Base-by-base conservation (phyloP, 2,329 filamentous ascomycete species). In the Mariannaea elegans region DNA sequence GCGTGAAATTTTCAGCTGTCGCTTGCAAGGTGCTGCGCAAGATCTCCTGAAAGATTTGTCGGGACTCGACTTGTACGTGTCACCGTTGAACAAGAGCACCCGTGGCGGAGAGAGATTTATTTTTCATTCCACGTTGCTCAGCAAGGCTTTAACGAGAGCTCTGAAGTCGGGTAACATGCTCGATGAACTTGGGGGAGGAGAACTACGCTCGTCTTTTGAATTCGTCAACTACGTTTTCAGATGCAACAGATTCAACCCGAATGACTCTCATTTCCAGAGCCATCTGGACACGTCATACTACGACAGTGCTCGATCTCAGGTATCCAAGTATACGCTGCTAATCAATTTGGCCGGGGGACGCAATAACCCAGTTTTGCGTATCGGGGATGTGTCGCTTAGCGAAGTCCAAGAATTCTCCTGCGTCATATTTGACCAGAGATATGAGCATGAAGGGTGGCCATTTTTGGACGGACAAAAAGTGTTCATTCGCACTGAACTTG, bases 151-250 rank as follows among this genome's bases (percentile, higher is more conserved):
- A 3, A 58, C 55, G 2, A 18, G 19, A 12, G 41, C 55, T 5
- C 6, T 58, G 6, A 12, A 46, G 12, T 39, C 47, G 4, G 52
- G 55, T n/a, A 23, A 39, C 1, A 14, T 58, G 2, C 55, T 52
- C 10, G 41, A 36, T 1, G 27, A 58, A 16, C 41, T 58, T 3
- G 32, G 41, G 7, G 29, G 12, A 7, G 55, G 55, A 4, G 21
- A 16, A 14, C 41, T 57, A 3, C 21, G 18, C 29, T 46, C 41
- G n/a, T 47, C 47, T 7, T 58, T 58, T n/a, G 41, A 52, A 18
- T 58, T 58, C 18, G 48, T 52, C 47, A 58, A 58, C 34, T 58
- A 58, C 18, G 41, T 58, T 1, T 58, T 58, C n/a, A 42, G 55
- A 16, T 52, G 48, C 18, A 58, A 58, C 27, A 39, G 16, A 21